These are phyloP conservation scores for Puccinia hordei DNA, from an alignment of 1,284 basidiomycete genomes.

Conservation along the genomic window DNA sequence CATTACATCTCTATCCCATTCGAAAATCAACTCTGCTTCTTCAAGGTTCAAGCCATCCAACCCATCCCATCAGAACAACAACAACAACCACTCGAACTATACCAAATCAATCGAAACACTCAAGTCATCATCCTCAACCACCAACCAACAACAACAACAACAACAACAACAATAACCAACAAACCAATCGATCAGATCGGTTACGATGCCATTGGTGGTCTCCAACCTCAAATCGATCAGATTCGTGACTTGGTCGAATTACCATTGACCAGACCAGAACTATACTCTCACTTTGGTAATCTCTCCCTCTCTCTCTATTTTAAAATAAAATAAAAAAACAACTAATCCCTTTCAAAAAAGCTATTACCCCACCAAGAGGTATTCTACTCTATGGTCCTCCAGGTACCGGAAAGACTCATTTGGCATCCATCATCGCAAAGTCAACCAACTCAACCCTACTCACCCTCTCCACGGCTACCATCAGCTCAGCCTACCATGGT, in stretches of 20 bases:
- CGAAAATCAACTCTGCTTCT: neutral
- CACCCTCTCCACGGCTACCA: conserved; percentile 57
- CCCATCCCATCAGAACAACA: neutral
- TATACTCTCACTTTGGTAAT: conserved; percentile 82
- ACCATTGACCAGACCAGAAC: conserved; percentile 82
- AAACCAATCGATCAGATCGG: neutral
- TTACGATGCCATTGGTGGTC: conserved; percentile 78
- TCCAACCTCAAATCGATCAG: conserved; percentile 81
- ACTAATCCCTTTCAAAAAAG: conserved; percentile 8
- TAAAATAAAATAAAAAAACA: no score
- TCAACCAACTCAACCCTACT: conserved; percentile 56
- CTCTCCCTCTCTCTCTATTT: neutral
- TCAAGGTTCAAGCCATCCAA: conserved; percentile 10
- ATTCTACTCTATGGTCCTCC: conserved; percentile 59
- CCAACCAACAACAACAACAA: neutral
- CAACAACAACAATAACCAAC: neutral
- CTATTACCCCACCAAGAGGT: conserved; percentile 57
- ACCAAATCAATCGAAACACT: conserved; percentile 28
- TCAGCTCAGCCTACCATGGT: conserved; percentile 58
- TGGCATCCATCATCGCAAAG: conserved; percentile 57
- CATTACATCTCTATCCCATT: conserved; percentile 33
- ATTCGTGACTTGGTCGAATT: conserved; percentile 93
- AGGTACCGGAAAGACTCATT: conserved; percentile 59
- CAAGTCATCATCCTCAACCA: neutral
- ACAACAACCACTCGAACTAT: conserved; percentile 17